Percentiles rank a stretch among this genome's conserved stretches.
These are phyloP conservation scores for Erodium texanum DNA, from an alignment of 441 rosid genomes.

Conservation along the genomic window DNA sequence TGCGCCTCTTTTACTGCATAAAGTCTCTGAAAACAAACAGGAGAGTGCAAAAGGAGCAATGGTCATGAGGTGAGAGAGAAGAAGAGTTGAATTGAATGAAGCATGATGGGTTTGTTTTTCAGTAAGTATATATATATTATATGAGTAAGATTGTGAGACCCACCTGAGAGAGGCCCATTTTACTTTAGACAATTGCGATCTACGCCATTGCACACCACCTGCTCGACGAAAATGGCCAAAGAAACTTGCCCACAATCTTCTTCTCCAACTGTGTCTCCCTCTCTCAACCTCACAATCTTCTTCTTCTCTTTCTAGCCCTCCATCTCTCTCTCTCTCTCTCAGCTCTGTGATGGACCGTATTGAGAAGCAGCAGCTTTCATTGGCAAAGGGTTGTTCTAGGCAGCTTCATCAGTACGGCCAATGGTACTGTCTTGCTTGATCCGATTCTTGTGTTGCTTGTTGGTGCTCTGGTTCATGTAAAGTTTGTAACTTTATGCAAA, in stretches of 20 bases:
- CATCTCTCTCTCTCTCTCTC: constrained; percentile 14
- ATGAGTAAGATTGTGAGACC: constrained; percentile 26
- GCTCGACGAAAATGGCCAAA: constrained; percentile 39
- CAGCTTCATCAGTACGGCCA: constrained; percentile 56
- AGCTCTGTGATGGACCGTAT: constrained; percentile 40
- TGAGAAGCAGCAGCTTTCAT: constrained; percentile 50
- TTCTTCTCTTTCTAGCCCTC: constrained; percentile 6
- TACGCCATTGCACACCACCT: constrained; percentile 28
- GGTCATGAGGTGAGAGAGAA: not conserved
- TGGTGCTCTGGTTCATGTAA: not conserved
- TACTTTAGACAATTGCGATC: constrained; percentile 19
- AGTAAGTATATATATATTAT: not conserved
- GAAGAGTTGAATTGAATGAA: not conserved
- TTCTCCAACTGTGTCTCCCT: constrained; percentile 28
- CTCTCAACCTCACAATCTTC: constrained; percentile 19
- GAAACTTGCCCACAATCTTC: constrained; percentile 24
- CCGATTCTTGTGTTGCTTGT: not conserved
- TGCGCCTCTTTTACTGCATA: constrained; percentile 18
- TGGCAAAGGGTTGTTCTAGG: constrained; percentile 69
- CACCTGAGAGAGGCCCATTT: constrained; percentile 43
- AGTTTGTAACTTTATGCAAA: not conserved
- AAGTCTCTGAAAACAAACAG: not conserved
- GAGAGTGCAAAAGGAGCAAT: constrained; percentile 4
- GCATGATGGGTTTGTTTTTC: not conserved
- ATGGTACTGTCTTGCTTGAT: constrained; percentile 33